Evolutionary conservation across 2,329 filamentous ascomycete genomes (phyloP), one percentile per base, ranked within the genome.

Genomic region (Fusarium siculi): DNA sequence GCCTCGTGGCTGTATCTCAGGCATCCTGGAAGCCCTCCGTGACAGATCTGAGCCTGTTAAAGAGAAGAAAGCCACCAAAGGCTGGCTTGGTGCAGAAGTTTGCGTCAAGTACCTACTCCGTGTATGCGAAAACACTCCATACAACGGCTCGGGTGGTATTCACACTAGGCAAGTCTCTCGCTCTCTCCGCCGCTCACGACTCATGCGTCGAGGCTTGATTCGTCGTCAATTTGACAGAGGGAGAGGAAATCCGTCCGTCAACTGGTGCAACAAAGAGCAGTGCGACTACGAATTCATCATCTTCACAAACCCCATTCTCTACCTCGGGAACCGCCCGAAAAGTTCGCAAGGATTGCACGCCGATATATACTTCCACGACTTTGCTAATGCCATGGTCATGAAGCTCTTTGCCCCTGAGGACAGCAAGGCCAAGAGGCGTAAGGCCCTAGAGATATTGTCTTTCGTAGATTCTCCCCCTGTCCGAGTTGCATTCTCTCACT

Each of bases 381-480:
- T 79, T 47, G 72, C 58, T 14, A 42, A 68, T 23, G 63, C 68
- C 5, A 69, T 74, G 55, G 58, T 66, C 9, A 58, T 53, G 8
- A 52, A 39, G 14, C 47, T 76, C 25, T 72, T 75, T 50, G 52
- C 36, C 16, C 28, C 60, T 3, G 32, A 54, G 34, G 63, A 63
- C 18, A 36, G 34, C 18, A 62, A 57, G 16, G 53, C 53, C 28
- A 68, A 58, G 44, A 37, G 66, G 11, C 53, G 60, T n/a, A 78
- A 74, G n/a, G 21, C 39, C 5, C 59, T 60, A 10, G 69, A 62
- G 23, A 34, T 79, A 8, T 32, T 74, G 49, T 75, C 78, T 2
- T 80, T 79, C 37, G 40, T 76, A 10, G 68, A 72, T 23, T 80
- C 77, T 4, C 78, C 78, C 9, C 75, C 76, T 30, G 74, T 79